phyloP scores from a whole-genome alignment of 225 moss, liverwort and hornwort genomes.

The Pseudoscleropodium purum region DNA sequence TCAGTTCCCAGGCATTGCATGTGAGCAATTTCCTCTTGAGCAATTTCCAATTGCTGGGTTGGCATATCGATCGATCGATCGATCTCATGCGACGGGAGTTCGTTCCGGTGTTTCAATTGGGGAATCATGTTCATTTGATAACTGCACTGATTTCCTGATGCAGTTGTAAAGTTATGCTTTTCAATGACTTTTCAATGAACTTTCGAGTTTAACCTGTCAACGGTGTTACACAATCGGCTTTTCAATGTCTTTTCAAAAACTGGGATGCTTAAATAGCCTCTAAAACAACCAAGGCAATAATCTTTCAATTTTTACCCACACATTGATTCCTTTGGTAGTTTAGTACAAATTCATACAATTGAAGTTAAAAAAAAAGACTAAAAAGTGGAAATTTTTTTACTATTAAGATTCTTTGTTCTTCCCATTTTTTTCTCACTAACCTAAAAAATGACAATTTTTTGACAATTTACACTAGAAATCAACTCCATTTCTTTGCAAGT shows the following conservation, averaged over 20 bases:
- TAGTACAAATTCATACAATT: no score
- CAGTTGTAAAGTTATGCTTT: not conserved
- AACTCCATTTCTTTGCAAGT: fast-evolving
- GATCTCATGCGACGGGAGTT: not conserved
- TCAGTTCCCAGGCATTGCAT: not conserved
- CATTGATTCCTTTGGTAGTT: no score
- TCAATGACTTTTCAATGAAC: not conserved
- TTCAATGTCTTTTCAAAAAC: not conserved
- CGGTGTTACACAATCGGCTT: not conserved
- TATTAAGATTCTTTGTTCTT: not conserved
- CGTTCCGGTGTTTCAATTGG: not conserved
- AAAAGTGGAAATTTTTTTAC: no score
- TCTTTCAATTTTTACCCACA: no score
- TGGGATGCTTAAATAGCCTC: no score
- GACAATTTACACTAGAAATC: not conserved
- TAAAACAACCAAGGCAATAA: no score
- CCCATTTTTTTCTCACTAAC: not conserved
- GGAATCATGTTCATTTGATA: not conserved
- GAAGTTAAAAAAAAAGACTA: no score
- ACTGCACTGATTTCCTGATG: not conserved
- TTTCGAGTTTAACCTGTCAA: not conserved
- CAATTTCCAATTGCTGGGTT: not conserved
- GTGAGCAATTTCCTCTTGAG: not conserved
- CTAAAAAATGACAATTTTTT: not conserved
- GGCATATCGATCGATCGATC: not conserved